Base-by-base conservation (phyloP, 345 rosid species). In the Erysimum cheiranthoides region DNA sequence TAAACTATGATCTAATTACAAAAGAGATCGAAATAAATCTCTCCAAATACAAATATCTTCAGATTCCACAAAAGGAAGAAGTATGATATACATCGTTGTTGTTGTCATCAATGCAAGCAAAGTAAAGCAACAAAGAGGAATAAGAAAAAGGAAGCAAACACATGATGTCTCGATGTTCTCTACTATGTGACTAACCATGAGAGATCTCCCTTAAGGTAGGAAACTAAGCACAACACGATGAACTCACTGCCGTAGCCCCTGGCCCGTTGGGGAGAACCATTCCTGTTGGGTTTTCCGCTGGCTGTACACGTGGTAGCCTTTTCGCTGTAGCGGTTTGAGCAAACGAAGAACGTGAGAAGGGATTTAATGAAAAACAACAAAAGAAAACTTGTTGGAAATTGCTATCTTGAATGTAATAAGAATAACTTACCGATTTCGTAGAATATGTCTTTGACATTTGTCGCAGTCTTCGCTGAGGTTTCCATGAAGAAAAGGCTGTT, bases 401-500 rank as follows among this genome's bases (percentile, higher is more conserved):
- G 21, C 14, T 67, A 10, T 45, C 62, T 60, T 9, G 64, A 21
- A 52, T 71, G 50, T 59, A 54, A 74, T 66, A 31, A 78, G 57
- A 71, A 59, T 43, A 65, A 43, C 81, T 78, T 11, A 91, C 97
- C 97, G 57, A 91, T 89, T 82, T 91, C 93, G 70, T 87, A 84
- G 56, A 91, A 91, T 69, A 91, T 82, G 69, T 88, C 90, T 78
- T 89, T 89, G 76, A 88, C 97, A 73, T 91, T 91, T 9, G 74
- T 68, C 18, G 97, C 90, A 6, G 89, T 81, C 80, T 91, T 91
- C 1, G 97, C 97, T 38, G 97, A 91, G 61, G 95, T 85, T 79
- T 91, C 97, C 86, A 89, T 81, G 81, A 91, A 91, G 88, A 91
- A 85, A 54, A 91, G 89, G 75, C 86, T 86, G 79, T 85, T 86